Evolutionary conservation across 2,329 filamentous ascomycete genomes (phyloP).

Genomic region (Thielaviopsis populi): DNA sequence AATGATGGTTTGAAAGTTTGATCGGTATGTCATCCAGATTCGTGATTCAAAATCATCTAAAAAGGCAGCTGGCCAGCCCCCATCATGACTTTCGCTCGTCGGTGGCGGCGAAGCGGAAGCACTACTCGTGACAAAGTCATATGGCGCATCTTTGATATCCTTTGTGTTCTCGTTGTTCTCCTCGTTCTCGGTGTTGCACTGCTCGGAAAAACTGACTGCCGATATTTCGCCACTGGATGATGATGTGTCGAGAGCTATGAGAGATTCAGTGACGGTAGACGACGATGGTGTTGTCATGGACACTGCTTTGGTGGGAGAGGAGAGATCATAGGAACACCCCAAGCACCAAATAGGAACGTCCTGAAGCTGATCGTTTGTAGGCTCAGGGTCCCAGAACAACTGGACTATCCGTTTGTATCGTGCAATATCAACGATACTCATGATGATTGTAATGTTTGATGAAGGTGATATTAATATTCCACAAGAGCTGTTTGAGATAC

Average conservation of each 20-base stretch:
- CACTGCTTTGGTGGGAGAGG: constrained; percentile 7
- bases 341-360: constrained; percentile 75
- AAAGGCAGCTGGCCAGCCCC: constrained; percentile 71
- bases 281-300: not conserved
- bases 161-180: constrained; percentile 24
- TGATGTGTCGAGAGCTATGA: not conserved
- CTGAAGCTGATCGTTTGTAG: constrained; percentile 56
- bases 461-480: not conserved
- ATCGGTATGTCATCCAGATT: constrained; percentile 94
- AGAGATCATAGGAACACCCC: constrained; percentile 36
- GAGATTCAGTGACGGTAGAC: not conserved
- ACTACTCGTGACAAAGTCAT: constrained; percentile 36
- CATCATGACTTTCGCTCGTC: constrained; percentile 23
- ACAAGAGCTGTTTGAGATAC: not conserved
- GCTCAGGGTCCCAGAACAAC: constrained; percentile 84
- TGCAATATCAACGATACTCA: constrained; percentile 54
- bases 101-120: constrained; percentile 35
- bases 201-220: not conserved
- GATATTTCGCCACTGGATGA: not conserved
- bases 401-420: constrained; percentile 69
- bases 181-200: constrained; percentile 11
- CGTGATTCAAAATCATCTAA: constrained; percentile 84
- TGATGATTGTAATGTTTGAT: constrained; percentile 14
- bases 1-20: constrained; percentile 67
- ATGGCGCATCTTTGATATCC: constrained; percentile 28